A percentile compares a stretch with the other conserved stretches of the same genome.
phyloP scores from a whole-genome alignment of 2,329 filamentous ascomycete genomes.

The Trichophyton verrucosum region DNA sequence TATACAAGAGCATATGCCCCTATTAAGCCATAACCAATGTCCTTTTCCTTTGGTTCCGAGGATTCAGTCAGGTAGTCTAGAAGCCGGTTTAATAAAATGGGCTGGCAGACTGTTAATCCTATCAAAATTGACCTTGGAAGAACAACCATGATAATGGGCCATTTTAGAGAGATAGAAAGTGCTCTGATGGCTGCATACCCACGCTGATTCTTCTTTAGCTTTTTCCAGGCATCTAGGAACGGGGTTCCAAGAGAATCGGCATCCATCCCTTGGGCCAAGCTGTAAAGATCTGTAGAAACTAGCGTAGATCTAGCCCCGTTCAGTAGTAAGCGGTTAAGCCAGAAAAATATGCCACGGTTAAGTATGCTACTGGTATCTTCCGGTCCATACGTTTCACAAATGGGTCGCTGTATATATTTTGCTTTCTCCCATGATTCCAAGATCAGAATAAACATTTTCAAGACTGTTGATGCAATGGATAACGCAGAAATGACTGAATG shows the following conservation, averaged over 20 bases:
- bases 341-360: background rate
- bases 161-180: background rate
- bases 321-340: background rate
- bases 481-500: background rate
- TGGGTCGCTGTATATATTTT: background rate
- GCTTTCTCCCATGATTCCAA: background rate
- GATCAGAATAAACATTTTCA: background rate
- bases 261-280: background rate
- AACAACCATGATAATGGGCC: background rate
- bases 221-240: background rate
- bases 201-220: background rate
- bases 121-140: background rate
- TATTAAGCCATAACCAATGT: background rate
- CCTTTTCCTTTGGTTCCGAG: background rate
- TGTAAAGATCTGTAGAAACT: background rate
- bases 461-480: background rate
- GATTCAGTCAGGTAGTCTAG: background rate
- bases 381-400: background rate
- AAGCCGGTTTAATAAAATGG: background rate
- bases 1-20: conserved; percentile 1
- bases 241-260: background rate
- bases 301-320: background rate
- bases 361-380: background rate
- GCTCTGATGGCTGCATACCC: background rate
- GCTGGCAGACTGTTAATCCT: background rate